These are phyloP conservation scores for Hydnomerulius pinastri DNA, from an alignment of 768 basidiomycete species.

Conservation along the genomic window DNA sequence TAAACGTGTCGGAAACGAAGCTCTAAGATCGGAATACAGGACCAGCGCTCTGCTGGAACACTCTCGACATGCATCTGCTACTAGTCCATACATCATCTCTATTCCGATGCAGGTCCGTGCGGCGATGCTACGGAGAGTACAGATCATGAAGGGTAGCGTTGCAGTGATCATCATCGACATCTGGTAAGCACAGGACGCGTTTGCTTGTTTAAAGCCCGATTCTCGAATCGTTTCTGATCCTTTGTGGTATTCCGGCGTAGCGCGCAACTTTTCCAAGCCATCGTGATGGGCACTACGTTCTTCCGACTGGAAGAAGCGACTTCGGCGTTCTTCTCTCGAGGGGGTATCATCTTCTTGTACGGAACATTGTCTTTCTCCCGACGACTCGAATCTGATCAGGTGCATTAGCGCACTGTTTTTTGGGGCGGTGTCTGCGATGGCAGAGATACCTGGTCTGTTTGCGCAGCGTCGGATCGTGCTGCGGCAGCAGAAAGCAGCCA, in stretches of 20 bases:
- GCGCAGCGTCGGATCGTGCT: slow-evolving; percentile 43
- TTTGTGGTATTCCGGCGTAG: too few relatives aligned
- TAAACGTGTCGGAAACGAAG: slow-evolving; percentile 43
- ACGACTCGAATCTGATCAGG: slow-evolving; percentile 42
- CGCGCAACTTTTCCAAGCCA: slow-evolving; percentile 24
- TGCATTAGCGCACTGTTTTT: slow-evolving; percentile 51
- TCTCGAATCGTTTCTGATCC: too few relatives aligned
- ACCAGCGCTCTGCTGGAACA: slow-evolving; percentile 52
- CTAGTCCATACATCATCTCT: slow-evolving; percentile 46
- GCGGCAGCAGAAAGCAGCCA: slow-evolving; percentile 40
- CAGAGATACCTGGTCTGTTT: slow-evolving; percentile 49
- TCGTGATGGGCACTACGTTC: slow-evolving; percentile 37
- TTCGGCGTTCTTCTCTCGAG: slow-evolving; percentile 46
- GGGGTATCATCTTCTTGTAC: slow-evolving; percentile 77
- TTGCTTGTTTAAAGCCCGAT: too few relatives aligned
- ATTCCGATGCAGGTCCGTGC: slow-evolving; percentile 44
- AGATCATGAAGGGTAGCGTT: slow-evolving; percentile 42
- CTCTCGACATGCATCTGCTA: slow-evolving; percentile 43
- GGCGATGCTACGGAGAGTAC: slow-evolving; percentile 44
- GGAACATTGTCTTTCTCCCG: slow-evolving; percentile 29
- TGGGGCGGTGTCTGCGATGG: slow-evolving; percentile 53
- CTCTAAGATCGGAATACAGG: slow-evolving; percentile 43
- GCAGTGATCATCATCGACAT: too few relatives aligned
- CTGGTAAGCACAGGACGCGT: too few relatives aligned
- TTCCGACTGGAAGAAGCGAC: slow-evolving; percentile 40